Conservation (phyloP, 2,329 filamentous ascomycete genomes). For the Penicillium polonicum region DNA sequence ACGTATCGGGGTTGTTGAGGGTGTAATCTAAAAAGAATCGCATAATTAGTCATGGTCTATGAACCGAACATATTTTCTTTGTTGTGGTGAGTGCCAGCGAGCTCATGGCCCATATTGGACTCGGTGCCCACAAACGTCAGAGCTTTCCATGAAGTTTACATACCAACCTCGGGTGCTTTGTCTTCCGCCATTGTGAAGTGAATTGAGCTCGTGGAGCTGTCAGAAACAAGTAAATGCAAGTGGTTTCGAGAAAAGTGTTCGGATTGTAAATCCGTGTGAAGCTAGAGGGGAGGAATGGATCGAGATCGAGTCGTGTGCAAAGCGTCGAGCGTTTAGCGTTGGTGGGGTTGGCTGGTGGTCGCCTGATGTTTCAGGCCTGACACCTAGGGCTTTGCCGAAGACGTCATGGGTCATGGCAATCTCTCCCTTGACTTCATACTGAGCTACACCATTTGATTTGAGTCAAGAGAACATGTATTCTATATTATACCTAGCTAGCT, state of each 20-base stretch:
- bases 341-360: constrained; percentile 27
- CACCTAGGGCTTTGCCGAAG: constrained; percentile 25
- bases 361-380: constrained; percentile 20
- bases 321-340: constrained; percentile 24
- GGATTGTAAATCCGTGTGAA: constrained; percentile 23
- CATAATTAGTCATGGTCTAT: constrained; percentile 18
- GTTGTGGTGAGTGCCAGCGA: constrained; percentile 19
- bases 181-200: constrained; percentile 41
- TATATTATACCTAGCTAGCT: background rate
- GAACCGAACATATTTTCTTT: constrained; percentile 1
- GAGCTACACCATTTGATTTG: constrained; percentile 1
- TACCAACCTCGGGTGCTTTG: constrained; percentile 44
- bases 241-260: constrained; percentile 16
- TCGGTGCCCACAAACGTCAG: constrained; percentile 35
- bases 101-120: constrained; percentile 19
- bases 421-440: constrained; percentile 4
- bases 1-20: constrained; percentile 86
- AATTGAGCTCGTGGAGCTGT: constrained; percentile 27
- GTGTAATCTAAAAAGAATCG: constrained; percentile 66
- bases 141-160: constrained; percentile 35
- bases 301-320: constrained; percentile 32
- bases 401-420: constrained; percentile 27
- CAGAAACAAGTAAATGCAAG: constrained; percentile 19
- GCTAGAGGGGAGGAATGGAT: constrained; percentile 25
- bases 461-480: background rate